Base-by-base conservation (phyloP, 1,139 yeast species). In the Sugiyamaella paludigena region DNA sequence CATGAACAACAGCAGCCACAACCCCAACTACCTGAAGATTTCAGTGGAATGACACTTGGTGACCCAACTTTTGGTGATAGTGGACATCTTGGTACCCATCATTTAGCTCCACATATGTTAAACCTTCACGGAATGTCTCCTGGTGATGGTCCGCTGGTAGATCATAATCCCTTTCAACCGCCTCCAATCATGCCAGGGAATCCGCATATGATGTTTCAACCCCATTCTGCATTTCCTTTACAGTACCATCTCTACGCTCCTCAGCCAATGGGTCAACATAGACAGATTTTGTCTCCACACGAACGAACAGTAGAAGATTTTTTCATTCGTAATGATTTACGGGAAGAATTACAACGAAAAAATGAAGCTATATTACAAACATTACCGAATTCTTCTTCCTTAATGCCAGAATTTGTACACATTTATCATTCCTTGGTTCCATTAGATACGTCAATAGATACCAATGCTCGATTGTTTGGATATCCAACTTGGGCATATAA, bases 161-260 rank as follows among this genome's bases (percentile, higher is more conserved):
- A 31, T 31, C 15, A 31, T 6, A 31, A 13, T 11, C 47, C 36
- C 33, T 43, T 43, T 32, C 47, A 43, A 16, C 16, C 42, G 4
- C 41, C 52, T 26, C 24, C 24, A 5, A 19, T 19, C 5, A 35
- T 39, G 19, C 16, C 48, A 31, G 45, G 42, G 15, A 40, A 36
- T 28, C 43, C 48, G 27, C 58, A 56, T 37, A 52, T 58, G 50
- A 41, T 51, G 34, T 59, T 49, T 44, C 58, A 61, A 51, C 56
- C 57, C 24, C 61, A 55, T 30, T 44, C 57, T 8, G 48, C 56
- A 11, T 84, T 74, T 58, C 92, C 96, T 1, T 71, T 88, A 43
- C 92, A 89, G 61, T 87, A 87, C 63, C 96, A 91, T 67, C 69
- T 89, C 43, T 91, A 91, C 67, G 95, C 97, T 0, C 97, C 98